A percentile compares a stretch with the other conserved stretches of the same genome.
Conservation (phyloP, 345 rosid species). For the Cardamine chenopodiifolia region DNA sequence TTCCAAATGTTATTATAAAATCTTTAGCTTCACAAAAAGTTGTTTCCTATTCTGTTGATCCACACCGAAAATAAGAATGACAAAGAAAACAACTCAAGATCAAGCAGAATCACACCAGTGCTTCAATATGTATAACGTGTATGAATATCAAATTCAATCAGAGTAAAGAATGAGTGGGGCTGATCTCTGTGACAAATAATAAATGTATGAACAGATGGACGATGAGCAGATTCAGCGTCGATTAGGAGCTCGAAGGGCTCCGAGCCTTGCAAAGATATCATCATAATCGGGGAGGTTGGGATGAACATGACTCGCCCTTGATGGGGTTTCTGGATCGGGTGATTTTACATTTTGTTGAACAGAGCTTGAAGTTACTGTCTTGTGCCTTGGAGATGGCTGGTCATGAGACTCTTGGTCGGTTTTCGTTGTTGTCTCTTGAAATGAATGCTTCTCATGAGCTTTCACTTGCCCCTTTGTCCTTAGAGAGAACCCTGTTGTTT, state of each 20-base stretch:
- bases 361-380: conserved; percentile 19
- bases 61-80: background rate
- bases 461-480: conserved; percentile 38
- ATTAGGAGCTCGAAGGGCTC: conserved; percentile 49
- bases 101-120: conserved; percentile 27
- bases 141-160: conserved; percentile 21
- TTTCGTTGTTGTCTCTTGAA: conserved; percentile 25
- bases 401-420: conserved; percentile 38
- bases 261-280: conserved; percentile 54
- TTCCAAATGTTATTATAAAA: conserved; percentile 12
- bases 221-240: conserved; percentile 29
- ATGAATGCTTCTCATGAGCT: conserved; percentile 32
- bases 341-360: conserved; percentile 23
- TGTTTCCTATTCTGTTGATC: background rate
- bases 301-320: conserved; percentile 68
- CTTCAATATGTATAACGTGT: conserved; percentile 13
- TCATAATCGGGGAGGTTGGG: conserved; percentile 95
- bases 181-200: conserved; percentile 27
- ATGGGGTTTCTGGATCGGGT: conserved; percentile 43
- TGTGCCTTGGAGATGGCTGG: conserved; percentile 35
- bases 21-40: conserved; percentile 19
- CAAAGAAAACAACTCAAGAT: conserved; percentile 4
- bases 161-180: conserved; percentile 19
- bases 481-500: conserved; percentile 28
- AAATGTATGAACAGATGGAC: conserved; percentile 26